These are phyloP conservation scores for Thalassiosira exigua DNA, from an alignment of 352 stramenopile species.

Conservation along the genomic window DNA sequence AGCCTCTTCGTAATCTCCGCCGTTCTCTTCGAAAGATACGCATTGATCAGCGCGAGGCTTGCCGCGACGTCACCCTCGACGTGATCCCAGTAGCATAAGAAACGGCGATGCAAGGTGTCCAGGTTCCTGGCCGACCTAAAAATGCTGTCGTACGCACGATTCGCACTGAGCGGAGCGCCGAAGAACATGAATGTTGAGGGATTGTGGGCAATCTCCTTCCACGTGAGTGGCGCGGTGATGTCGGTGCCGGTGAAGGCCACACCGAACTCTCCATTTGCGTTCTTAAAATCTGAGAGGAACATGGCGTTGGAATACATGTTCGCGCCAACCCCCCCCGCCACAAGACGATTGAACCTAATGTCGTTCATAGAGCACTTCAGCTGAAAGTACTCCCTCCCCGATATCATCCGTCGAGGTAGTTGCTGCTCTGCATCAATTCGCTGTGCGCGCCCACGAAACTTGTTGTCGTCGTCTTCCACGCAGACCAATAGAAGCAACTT, in stretches of 20 bases:
- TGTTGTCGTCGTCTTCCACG: neutral
- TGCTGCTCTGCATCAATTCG: neutral
- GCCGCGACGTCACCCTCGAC: slow-evolving; percentile 10
- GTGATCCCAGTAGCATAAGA: too few relatives aligned
- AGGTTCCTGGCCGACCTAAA: neutral
- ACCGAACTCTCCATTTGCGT: neutral
- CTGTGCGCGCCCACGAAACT: neutral
- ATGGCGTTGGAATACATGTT: neutral
- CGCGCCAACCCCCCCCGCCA: too few relatives aligned
- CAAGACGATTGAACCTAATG: neutral
- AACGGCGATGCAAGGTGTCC: neutral
- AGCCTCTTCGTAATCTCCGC: neutral
- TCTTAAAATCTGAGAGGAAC: neutral
- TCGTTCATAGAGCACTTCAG: neutral
- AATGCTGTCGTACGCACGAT: slow-evolving; percentile 1
- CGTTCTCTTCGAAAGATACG: neutral
- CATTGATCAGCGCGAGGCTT: slow-evolving; percentile 5
- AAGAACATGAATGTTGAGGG: slow-evolving; percentile 27
- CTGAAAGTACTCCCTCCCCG: neutral
- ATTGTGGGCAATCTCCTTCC: neutral
- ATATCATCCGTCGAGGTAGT: neutral
- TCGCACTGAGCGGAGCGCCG: neutral
- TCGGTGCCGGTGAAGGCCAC: neutral
- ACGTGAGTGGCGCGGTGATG: neutral
- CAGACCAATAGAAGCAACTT: slow-evolving; percentile 3